phyloP scores from a whole-genome alignment of 1,284 basidiomycete species.

The Sporisorium sorghi region DNA sequence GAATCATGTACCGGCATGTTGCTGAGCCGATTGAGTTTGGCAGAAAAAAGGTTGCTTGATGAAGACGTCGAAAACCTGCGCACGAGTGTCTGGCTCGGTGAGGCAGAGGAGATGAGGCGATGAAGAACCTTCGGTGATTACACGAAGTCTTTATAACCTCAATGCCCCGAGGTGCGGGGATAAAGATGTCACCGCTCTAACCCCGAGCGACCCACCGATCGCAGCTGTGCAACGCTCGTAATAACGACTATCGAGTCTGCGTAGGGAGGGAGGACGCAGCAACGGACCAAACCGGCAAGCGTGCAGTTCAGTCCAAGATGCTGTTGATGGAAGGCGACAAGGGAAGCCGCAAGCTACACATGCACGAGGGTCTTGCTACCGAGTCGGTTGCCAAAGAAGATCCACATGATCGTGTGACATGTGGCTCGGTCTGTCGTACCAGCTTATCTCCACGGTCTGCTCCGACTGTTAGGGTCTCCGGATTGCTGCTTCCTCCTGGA shows the following conservation, averaged over 20 bases:
- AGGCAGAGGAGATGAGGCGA: not conserved
- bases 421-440: not conserved
- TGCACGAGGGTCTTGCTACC: too few relatives aligned
- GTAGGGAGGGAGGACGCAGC: not conserved
- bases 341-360: too few relatives aligned
- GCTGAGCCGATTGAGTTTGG: not conserved
- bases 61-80: not conserved
- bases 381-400: too few relatives aligned
- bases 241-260: not conserved
- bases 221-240: not conserved
- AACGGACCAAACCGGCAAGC: conserved; percentile 4
- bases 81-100: too few relatives aligned
- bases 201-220: not conserved
- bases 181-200: not conserved
- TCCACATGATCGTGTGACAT: too few relatives aligned
- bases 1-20: conserved; percentile 10
- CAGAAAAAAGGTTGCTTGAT: conserved; percentile 1
- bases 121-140: not conserved
- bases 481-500: not conserved
- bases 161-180: not conserved
- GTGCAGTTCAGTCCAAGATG: not conserved
- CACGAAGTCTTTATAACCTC: not conserved
- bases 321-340: too few relatives aligned
- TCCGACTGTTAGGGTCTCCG: not conserved
- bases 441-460: not conserved